A percentile compares a stretch with the other conserved stretches of the same genome.
phyloP scores from a whole-genome alignment of 257 asterid species.

The Coffea canephora region DNA sequence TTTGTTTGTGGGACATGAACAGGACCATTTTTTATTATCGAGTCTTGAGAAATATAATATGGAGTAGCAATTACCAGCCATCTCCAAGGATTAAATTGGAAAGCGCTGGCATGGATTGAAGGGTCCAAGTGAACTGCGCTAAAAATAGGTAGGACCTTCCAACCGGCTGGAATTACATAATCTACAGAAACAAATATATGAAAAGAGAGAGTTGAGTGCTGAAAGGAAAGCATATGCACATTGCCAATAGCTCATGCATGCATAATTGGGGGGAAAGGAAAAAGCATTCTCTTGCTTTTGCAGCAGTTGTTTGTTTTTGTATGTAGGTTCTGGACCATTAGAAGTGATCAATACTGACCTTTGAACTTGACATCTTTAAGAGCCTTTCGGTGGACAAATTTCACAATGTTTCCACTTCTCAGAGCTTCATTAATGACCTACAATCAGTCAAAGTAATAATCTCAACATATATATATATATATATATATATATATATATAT shows the following conservation, averaged over 20 bases:
- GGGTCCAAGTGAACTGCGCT: conserved; percentile 81
- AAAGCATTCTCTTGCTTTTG: background rate
- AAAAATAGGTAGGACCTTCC: conserved; percentile 83
- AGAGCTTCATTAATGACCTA: conserved; percentile 88
- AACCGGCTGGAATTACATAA: conserved; percentile 72
- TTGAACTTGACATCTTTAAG: conserved; percentile 67
- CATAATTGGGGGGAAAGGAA: conserved; percentile 22
- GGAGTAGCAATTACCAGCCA: conserved; percentile 52
- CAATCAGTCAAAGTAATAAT: conserved; percentile 21
- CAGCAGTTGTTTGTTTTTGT: background rate
- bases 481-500: too few relatives aligned
- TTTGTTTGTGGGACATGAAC: conserved; percentile 1
- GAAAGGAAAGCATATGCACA: conserved; percentile 18
- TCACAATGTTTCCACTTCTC: conserved; percentile 80
- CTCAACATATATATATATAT: background rate
- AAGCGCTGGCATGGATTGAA: conserved; percentile 49
- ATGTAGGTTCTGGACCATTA: background rate
- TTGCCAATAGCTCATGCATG: conserved; percentile 39
- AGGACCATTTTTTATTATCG: background rate
- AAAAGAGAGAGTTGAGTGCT: background rate
- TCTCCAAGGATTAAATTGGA: conserved; percentile 67
- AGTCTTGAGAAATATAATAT: background rate
- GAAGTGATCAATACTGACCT: conserved; percentile 37
- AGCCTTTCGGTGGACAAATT: conserved; percentile 90
- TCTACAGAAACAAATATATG: conserved; percentile 23